A percentile compares a stretch with the other conserved stretches of the same genome.
Conservation (phyloP, 495 filamentous ascomycete species). For the Annulohypoxylon moriforme region DNA sequence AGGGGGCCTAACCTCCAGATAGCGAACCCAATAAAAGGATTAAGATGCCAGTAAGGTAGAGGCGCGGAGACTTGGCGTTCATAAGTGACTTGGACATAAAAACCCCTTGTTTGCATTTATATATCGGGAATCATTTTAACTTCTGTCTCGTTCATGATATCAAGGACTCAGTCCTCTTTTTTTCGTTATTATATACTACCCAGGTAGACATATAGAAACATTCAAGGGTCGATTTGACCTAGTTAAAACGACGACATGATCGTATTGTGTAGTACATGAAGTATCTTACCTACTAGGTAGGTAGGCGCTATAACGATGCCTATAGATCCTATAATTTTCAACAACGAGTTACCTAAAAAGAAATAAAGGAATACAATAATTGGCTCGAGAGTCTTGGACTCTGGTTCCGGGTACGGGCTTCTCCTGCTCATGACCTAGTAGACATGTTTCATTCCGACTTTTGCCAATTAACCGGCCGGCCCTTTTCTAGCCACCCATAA, state of each 20-base stretch:
- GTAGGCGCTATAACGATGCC: not conserved
- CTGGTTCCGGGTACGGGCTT: constrained; percentile 16
- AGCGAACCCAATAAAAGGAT: constrained; percentile 12
- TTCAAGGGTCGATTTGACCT: not conserved
- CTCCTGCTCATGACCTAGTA: not conserved
- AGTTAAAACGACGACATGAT: not conserved
- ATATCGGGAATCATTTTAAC: too few species aligned
- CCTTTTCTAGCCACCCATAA: constrained; percentile 35
- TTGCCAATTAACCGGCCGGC: constrained; percentile 44
- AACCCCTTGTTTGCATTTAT: not conserved
- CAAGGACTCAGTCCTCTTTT: too few species aligned
- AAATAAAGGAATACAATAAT: constrained; percentile 15
- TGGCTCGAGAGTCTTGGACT: constrained; percentile 8
- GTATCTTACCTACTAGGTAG: not conserved
- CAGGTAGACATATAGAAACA: too few species aligned
- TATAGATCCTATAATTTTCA: too few species aligned
- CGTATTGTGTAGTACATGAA: not conserved
- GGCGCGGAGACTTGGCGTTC: constrained; percentile 14
- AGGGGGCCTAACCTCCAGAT: too few species aligned
- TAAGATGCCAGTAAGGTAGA: constrained; percentile 5
- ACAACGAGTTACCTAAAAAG: constrained; percentile 29
- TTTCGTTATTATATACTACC: too few species aligned
- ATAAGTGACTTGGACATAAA: not conserved
- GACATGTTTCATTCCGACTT: constrained; percentile 41
- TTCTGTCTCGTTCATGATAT: too few species aligned